Evolutionary conservation across 1,284 basidiomycete species (phyloP), one percentile per base, ranked within the genome.

Genomic region (Microstroma glucosiphilum): DNA sequence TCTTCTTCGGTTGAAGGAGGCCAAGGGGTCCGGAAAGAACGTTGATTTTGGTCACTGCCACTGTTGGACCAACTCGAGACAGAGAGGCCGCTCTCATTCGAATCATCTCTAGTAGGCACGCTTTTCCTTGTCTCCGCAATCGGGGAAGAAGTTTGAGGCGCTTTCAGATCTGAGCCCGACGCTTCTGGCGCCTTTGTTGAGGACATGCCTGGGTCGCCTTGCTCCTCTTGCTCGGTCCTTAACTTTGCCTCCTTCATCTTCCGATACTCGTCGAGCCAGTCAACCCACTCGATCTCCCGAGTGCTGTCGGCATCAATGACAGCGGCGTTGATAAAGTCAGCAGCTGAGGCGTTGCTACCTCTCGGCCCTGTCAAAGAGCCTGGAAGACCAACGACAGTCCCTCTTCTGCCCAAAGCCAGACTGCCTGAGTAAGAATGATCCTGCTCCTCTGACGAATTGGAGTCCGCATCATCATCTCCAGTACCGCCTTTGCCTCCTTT

Each of bases 231-330:
- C 64, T 83, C 82, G 0, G 82, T 81, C 30, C 80, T 69, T 40
- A 84, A 79, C 73, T 84, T 84, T 56, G 82, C 83, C 57, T 83
- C 82, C 71, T 85, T 85, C 80, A 83, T 82, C 61, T 80, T 79
- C 59, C 83, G 82, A 71, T 85, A 85, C 69, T 83, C 83, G 70
- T 85, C 84, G 59, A 84, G 78, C 84, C 84, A 85, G 68, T 85
- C 84, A 37, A 85, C 82, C 84, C 84, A 85, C 67, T 84, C 84
- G 60, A 85, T 82, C 41, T 83, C 83, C 11, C 77, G 74, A 11
- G 43, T 19, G 2, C 57, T 48, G n/a, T 48, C 26, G 13, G 58
- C 19, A 21, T 60, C 37, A 15, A 19, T 25, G 26, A 21, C 13
- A 13, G 25, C n/a, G 6, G 51, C 51, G 25, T 23, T 23, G n/a